phyloP scores from a whole-genome alignment of 176 grass and related monocot genomes.

The Carex kokanica region DNA sequence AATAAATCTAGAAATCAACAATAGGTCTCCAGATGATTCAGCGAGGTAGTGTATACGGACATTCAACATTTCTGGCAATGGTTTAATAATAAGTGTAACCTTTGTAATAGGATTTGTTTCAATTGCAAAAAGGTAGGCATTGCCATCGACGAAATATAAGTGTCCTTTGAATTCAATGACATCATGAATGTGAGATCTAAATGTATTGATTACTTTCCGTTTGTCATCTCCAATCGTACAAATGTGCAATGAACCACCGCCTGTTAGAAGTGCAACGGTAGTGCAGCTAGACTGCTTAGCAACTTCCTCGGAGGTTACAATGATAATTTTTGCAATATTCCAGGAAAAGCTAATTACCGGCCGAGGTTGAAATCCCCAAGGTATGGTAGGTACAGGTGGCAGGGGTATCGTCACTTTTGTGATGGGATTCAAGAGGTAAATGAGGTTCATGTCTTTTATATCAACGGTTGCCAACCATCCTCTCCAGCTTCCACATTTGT shows the following conservation, averaged over 20 bases:
- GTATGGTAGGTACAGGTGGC: not conserved
- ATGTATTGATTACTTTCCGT: not conserved
- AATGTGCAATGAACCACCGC: not conserved
- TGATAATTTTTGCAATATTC: not conserved
- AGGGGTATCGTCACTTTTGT: not conserved
- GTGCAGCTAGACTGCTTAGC: not conserved
- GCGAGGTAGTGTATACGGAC: not conserved
- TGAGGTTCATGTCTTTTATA: too few relatives aligned
- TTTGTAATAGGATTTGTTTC: not conserved
- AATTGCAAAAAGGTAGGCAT: not conserved
- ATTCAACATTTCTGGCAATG: too few relatives aligned
- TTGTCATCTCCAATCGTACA: constrained; percentile 7
- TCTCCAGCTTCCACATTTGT: not conserved
- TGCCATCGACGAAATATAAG: not conserved
- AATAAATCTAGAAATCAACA: too few relatives aligned
- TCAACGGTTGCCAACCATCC: too few relatives aligned
- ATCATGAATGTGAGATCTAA: not conserved
- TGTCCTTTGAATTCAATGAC: not conserved
- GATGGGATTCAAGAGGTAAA: not conserved
- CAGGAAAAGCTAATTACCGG: too few relatives aligned
- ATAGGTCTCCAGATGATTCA: not conserved
- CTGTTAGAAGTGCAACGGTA: not conserved
- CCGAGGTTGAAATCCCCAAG: too few relatives aligned
- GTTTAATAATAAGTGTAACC: not conserved
- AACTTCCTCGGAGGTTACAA: not conserved